Percentiles rank a stretch among this genome's conserved stretches.
These are phyloP conservation scores for Pythium dissimile DNA, from an alignment of 352 stramenopile species.

Conservation along the genomic window DNA sequence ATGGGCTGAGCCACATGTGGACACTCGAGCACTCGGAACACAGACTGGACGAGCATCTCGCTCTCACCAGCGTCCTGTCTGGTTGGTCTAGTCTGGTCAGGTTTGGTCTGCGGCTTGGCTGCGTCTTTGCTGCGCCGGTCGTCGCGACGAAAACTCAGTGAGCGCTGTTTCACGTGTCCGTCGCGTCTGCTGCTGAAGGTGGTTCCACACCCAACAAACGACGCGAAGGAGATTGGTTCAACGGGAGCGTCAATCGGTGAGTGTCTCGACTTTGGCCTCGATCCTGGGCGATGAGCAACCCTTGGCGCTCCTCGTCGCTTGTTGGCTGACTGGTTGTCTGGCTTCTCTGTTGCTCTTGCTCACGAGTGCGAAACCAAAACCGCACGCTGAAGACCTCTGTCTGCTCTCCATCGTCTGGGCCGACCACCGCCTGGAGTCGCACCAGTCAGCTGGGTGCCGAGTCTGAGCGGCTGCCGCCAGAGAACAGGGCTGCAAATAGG, in stretches of 20 bases:
- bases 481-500: neutral
- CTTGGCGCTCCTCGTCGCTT: no score
- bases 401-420: conserved; percentile 13
- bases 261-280: neutral
- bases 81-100: no score
- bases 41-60: conserved; percentile 28
- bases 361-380: neutral
- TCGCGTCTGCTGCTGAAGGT: neutral
- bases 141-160: neutral
- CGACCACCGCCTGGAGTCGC: neutral
- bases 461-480: neutral
- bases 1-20: conserved; percentile 18
- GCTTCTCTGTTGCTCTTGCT: neutral
- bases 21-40: conserved; percentile 30
- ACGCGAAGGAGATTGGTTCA: neutral
- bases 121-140: neutral
- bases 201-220: neutral
- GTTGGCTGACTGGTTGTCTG: neutral
- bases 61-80: no score
- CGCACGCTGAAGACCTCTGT: neutral
- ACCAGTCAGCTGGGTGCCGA: conserved; percentile 9
- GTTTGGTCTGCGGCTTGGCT: neutral
- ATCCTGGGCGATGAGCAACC: neutral
- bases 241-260: neutral
- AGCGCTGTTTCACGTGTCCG: neutral